Base-by-base conservation (phyloP, 371 early-diverging fungal species). In the Circinella umbellata region DNA sequence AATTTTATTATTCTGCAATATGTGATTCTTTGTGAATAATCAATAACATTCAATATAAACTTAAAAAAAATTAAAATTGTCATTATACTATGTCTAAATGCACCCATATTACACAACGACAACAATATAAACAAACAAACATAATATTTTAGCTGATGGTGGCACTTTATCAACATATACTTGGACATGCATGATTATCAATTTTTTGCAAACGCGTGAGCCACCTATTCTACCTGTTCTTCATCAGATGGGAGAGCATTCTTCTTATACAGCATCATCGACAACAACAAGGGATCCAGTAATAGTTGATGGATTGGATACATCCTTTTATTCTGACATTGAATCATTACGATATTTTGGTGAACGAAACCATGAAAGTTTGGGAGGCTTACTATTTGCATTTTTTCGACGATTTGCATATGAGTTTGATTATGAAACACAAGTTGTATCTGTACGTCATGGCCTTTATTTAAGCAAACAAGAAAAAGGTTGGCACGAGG, bases 141-240 rank as follows among this genome's bases (percentile, higher is more conserved):
- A 47, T 18, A 2, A 42, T 9, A 36, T 39, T 27, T 36, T 72
- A 87, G 95, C 93, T 13, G 91, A 90, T 68, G 96, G 97, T 55
- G 98, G 98, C 14, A 97, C 98, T 0, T 76, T 97, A 54, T 94
- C 95, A 46, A 93, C 94, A 3, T 97, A 97, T 78, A 91, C 97
- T 20, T 96, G 96, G 96, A 94, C 93, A 18, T 93, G 92, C 74
- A 91, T 96, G 88, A 88, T 91, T 38, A 78, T 97, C 70, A 92
- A 94, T 72, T 97, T 94, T 74, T 78, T 97, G 49, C 98, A 97
- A 79, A 91, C 86, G 84, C 91, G 95, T n/a, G 67, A 88, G 15
- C 96, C 96, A 39, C 93, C 97, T 0, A 93, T 97, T 65, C 79
- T 97, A 20, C 98, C 98, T 0, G 88, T 88, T 15, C 78, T 97